Evolutionary conservation across 768 basidiomycete species (phyloP).

Genomic region (Boletus coccyginus): DNA sequence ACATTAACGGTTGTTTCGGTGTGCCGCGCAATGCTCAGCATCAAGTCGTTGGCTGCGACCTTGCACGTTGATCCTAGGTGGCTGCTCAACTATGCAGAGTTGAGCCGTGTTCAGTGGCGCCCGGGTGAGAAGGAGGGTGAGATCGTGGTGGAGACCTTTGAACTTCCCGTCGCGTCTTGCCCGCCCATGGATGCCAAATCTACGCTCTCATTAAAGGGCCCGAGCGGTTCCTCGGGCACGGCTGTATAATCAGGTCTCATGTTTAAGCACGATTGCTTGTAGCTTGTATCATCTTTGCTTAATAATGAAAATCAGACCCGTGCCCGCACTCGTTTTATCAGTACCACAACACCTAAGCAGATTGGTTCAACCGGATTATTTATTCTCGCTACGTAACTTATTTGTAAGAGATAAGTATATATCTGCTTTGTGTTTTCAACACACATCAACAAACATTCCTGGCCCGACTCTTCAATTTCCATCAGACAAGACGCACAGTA

Average conservation of each 20-base stretch:
- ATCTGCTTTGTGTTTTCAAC: neutral
- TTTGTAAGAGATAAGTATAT: neutral
- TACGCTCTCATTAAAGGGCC: too few relatives aligned
- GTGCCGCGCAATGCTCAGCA: conserved; percentile 39
- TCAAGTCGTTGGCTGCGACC: conserved; percentile 40
- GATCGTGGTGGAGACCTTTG: conserved; percentile 24
- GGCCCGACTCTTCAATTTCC: too few relatives aligned
- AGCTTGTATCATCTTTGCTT: neutral
- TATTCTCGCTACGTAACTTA: neutral
- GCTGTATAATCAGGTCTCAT: neutral
- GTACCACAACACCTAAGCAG: too few relatives aligned
- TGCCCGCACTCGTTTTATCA: neutral
- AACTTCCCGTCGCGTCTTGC: neutral
- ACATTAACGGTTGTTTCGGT: conserved; percentile 27
- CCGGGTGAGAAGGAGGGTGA: conserved; percentile 37
- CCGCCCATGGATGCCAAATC: neutral
- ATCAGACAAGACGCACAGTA: too few relatives aligned
- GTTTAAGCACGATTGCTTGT: neutral
- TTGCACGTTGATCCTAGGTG: conserved; percentile 41
- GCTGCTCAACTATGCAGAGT: conserved; percentile 45
- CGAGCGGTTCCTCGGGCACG: neutral
- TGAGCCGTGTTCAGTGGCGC: conserved; percentile 42
- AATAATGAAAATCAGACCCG: neutral
- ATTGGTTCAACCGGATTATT: neutral
- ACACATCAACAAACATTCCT: neutral